Base-by-base conservation (phyloP, 2,329 filamentous ascomycete genomes). In the Fusarium oligoseptatum region DNA sequence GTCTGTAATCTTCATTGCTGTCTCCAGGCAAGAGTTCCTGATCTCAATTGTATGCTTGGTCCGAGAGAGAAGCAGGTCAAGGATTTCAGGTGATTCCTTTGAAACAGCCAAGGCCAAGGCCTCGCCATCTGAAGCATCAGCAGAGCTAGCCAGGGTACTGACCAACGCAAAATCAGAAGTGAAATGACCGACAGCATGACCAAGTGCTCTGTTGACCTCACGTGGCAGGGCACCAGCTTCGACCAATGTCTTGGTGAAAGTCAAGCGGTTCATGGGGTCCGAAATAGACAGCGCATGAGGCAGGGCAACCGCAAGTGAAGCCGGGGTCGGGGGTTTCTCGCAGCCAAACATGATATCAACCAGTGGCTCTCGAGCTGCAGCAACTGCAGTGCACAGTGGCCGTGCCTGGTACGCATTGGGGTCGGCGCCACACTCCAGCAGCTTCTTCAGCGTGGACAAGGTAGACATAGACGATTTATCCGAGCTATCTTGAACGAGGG, bases 321-420 rank as follows among this genome's bases (percentile, higher is more conserved):
- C 77, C 0, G 86, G 80, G 7, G 67, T 86, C 2, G 86, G 87
- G 3, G 76, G 32, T 68, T 78, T 60, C 72, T 81, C 37, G 36
- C 80, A 78, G 5, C 80, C 78, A 56, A 91, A 84, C 3, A 92
- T 77, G 24, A 89, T 77, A 48, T 90, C 87, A 11, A 86, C 84
- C 9, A 91, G 79, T 6, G 82, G 82, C 0, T 82, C 79, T 52
- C 87, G 83, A 15, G 85, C 84, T 1, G 83, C 84, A 20, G 84
- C 84, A 3, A 91, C 85, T 6, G 88, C 88, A 63, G 83, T 82
- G 62, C 87, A 87, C 1, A 92, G 79, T 0, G 89, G 85, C 2
- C 86, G 84, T 0, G 85, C 88, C 29, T 89, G 86, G 66, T 86
- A 84, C 1, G 84, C 82, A 71, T 91, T 90, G n/a, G 89, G 82